Evolutionary conservation across 176 grass and related monocot genomes (phyloP).

Genomic region (Ensete glaucum): DNA sequence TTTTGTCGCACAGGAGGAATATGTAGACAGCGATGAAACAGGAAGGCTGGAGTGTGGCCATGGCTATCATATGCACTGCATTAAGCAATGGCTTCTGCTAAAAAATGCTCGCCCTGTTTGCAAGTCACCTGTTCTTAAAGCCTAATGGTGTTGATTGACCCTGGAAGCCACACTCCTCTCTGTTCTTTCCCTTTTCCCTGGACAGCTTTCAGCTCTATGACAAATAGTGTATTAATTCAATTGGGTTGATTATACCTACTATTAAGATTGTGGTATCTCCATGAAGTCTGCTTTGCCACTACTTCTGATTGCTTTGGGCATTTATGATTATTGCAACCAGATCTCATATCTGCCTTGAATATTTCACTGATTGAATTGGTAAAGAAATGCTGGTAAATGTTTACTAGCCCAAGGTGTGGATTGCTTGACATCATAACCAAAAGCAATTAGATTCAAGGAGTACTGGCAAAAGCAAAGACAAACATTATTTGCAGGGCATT

Average conservation of each 20-base stretch:
- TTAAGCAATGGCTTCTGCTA: constrained; percentile 85
- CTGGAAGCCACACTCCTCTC: neutral
- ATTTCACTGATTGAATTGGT: no score
- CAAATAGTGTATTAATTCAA: neutral
- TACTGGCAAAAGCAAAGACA: no score
- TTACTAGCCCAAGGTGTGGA: no score
- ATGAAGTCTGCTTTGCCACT: neutral
- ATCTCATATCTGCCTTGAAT: no score
- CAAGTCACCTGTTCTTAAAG: constrained; percentile 51
- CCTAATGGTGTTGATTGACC: constrained; percentile 1
- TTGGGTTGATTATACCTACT: neutral
- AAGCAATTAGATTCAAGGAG: no score
- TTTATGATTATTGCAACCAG: neutral
- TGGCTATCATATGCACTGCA: constrained; percentile 77
- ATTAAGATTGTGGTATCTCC: neutral
- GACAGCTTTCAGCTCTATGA: neutral
- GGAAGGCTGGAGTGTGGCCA: constrained; percentile 75
- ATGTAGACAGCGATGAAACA: constrained; percentile 47
- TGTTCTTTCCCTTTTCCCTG: neutral
- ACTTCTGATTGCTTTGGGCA: neutral
- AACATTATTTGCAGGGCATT: no score
- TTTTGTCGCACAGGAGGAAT: constrained; percentile 59
- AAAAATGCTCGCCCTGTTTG: constrained; percentile 94
- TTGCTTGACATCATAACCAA: no score
- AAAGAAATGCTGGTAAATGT: no score